Base-by-base conservation (phyloP, 306 rosid genomes). In the Cicer arietinum region DNA sequence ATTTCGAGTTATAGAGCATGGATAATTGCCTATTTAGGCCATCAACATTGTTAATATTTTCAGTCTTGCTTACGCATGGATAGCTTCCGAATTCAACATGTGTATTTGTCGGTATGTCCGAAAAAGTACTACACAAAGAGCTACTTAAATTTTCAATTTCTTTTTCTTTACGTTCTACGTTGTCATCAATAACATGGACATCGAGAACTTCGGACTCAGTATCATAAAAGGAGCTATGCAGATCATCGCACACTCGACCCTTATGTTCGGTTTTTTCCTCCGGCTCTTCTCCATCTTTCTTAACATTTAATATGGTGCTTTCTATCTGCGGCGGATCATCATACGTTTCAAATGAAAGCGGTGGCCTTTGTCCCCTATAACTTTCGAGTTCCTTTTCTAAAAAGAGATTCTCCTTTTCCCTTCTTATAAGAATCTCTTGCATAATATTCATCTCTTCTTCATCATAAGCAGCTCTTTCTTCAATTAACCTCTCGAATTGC, bases 371-470 rank as follows among this genome's bases (percentile, higher is more conserved):
- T 73, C 35, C 35, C 35, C 92, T 84, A 72, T 85, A 95, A 12
- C 82, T 83, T 77, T 95, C 93, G 35, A 92, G 85, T 79, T 89
- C 91, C 85, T 85, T 88, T 85, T 86, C 93, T 69, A 95, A 75
- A 61, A 86, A 81, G 62, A 86, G 90, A 80, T 82, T 86, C 84
- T 95, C 99, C 77, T 8, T 89, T 74, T 95, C 99, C 85, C 85
- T 90, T 79, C 84, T 83, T 63, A 95, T 77, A 69, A 95, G 96
- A 67, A 92, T 87, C 78, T 92, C 98, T 88, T 90, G 86, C 80
- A 95, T 84, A 80, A 92, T 76, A 50, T 65, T 56, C 86, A 92
- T 90, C 89, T 95, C 93, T 76, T 92, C 97, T 87, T 95, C 97
- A 40, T 95, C 99, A 70, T 90, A 90, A 67, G 84, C 84, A 84